Conservation (phyloP, 2,329 filamentous ascomycete genomes). For the Epichloe scottii region DNA sequence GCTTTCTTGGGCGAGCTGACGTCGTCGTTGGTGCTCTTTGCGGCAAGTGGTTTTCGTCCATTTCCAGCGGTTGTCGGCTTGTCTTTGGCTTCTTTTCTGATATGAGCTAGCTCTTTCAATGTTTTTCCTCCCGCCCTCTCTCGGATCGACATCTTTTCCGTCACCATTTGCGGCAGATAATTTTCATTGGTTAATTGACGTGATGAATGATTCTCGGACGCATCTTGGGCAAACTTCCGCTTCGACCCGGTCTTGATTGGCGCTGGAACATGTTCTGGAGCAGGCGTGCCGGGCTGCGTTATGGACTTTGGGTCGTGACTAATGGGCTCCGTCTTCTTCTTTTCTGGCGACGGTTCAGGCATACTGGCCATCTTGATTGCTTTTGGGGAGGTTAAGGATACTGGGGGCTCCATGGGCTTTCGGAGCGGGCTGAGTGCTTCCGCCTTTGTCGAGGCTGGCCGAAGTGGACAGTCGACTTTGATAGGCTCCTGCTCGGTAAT, state of each 20-base stretch:
- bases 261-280: conserved; percentile 9
- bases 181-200: conserved; percentile 18
- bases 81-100: conserved; percentile 28
- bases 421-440: conserved; percentile 12
- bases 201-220: conserved; percentile 28
- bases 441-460: conserved; percentile 7
- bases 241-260: conserved; percentile 38
- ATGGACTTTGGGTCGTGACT: not conserved
- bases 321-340: conserved; percentile 9
- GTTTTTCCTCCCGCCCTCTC: conserved; percentile 28
- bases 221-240: conserved; percentile 45
- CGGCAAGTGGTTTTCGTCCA: conserved; percentile 35
- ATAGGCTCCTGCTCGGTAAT: conserved; percentile 45
- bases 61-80: conserved; percentile 16
- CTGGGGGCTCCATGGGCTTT: conserved; percentile 18
- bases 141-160: conserved; percentile 18
- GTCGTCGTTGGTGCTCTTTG: conserved; percentile 49
- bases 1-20: conserved; percentile 45
- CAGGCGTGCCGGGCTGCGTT: not conserved
- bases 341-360: conserved; percentile 15
- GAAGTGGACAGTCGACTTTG: conserved; percentile 37
- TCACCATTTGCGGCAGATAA: conserved; percentile 6
- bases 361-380: conserved; percentile 8
- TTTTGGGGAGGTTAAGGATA: conserved; percentile 18
- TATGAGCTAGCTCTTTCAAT: conserved; percentile 32